A percentile compares a stretch with the other conserved stretches of the same genome.
phyloP scores from a whole-genome alignment of 768 basidiomycete genomes.

The Termitomyces sp. region DNA sequence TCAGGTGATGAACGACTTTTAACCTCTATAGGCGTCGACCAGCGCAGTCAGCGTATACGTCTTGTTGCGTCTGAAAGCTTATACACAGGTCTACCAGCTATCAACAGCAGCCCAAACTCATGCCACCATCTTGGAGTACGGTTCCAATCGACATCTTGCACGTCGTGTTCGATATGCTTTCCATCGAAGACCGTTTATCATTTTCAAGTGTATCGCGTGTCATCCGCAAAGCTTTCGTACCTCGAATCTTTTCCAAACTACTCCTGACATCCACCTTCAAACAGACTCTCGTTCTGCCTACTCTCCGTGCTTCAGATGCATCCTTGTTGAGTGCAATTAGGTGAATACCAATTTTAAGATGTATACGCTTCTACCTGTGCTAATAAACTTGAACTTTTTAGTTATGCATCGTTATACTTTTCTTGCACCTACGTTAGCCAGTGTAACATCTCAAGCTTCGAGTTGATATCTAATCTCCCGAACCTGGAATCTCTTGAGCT shows the following conservation, averaged over 20 bases:
- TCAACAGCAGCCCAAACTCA: neutral
- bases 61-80: no score
- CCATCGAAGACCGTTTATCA: neutral
- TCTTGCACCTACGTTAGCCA: neutral
- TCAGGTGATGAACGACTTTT: no score
- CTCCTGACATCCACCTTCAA: neutral
- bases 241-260: neutral
- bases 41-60: no score
- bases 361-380: neutral
- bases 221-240: neutral
- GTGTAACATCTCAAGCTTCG: neutral
- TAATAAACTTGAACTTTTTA: neutral
- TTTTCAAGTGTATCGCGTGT: neutral
- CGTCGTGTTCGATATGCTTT: neutral
- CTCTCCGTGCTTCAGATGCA: neutral
- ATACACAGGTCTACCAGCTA: neutral
- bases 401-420: neutral
- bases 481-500: conserved; percentile 1
- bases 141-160: neutral
- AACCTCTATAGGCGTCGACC: no score
- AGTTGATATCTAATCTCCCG: neutral
- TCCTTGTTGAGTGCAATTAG: neutral
- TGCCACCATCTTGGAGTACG: neutral
- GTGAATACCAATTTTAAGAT: neutral
- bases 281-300: neutral